These are phyloP conservation scores for Parmales sp. DNA, from an alignment of 108 stramenopile species.

Conservation along the genomic window DNA sequence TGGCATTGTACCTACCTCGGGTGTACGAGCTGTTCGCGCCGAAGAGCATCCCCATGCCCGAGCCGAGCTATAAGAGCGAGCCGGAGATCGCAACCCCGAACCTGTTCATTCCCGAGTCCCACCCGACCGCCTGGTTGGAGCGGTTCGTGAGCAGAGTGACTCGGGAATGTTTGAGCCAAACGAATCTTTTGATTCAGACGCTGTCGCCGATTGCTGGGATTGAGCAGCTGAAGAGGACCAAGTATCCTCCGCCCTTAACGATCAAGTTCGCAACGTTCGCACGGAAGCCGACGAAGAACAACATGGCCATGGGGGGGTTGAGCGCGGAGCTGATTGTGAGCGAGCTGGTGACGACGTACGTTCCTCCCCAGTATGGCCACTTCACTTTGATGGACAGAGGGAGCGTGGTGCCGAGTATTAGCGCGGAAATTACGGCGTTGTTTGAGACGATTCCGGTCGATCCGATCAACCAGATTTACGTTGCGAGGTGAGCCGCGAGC, in stretches of 20 bases:
- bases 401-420: conserved; percentile 31
- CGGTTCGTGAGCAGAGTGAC: not conserved
- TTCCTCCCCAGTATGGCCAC: conserved; percentile 55
- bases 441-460: not conserved
- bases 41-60: conserved; percentile 33
- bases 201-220: conserved; percentile 10
- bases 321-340: conserved; percentile 32
- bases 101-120: not conserved
- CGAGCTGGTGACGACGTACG: conserved; percentile 36
- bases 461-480: conserved; percentile 14
- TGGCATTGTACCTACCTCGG: conserved; percentile 30
- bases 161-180: not conserved
- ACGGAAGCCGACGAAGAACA: conserved; percentile 34
- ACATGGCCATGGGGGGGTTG: conserved; percentile 44
- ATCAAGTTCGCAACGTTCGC: conserved; percentile 47
- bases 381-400: conserved; percentile 36
- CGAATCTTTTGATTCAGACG: not conserved
- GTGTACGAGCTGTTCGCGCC: conserved; percentile 33
- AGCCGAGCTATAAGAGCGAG: conserved; percentile 20
- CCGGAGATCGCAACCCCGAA: conserved; percentile 9
- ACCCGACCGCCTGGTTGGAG: conserved; percentile 23
- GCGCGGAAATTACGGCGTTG: conserved; percentile 17
- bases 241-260: conserved; percentile 34
- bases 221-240: conserved; percentile 16
- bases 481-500: conserved; percentile 16